Percentiles rank a stretch among this genome's conserved stretches.
Conservation (phyloP, 2,329 filamentous ascomycete genomes). For the Fusarium subglutinans region DNA sequence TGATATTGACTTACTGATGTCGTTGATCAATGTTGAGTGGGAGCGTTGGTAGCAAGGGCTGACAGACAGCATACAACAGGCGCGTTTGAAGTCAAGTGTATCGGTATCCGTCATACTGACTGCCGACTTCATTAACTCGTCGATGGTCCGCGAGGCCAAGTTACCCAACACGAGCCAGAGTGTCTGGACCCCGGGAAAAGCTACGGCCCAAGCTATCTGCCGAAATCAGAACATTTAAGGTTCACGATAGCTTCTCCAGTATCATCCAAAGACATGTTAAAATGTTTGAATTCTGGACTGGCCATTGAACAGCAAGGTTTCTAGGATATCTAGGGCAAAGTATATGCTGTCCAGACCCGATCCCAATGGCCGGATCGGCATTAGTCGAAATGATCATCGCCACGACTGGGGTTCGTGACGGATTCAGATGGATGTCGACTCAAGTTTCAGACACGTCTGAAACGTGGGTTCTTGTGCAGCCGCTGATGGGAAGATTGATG, state of each 20-base stretch:
- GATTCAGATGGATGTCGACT: constrained; percentile 9
- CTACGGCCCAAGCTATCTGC: not conserved
- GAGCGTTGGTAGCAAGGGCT: not conserved
- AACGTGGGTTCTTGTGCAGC: constrained; percentile 15
- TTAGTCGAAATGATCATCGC: not conserved
- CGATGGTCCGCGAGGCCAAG: not conserved
- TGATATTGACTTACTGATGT: not conserved
- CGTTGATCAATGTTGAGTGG: not conserved
- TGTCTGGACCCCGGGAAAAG: not conserved
- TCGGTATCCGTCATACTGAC: not conserved
- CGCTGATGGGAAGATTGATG: constrained; percentile 6
- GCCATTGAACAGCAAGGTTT: not conserved
- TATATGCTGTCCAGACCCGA: not conserved
- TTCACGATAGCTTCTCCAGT: not conserved
- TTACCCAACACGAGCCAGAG: not conserved
- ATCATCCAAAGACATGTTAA: not conserved
- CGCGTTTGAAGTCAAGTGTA: not conserved
- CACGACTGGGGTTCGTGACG: constrained; percentile 13
- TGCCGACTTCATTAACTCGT: not conserved
- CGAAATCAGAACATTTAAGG: not conserved
- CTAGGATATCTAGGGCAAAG: not conserved
- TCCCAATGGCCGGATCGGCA: not conserved
- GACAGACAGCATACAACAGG: not conserved
- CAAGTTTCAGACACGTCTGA: constrained; percentile 32
- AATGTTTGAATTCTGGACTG: not conserved